These are phyloP conservation scores for Lepidium campestre DNA, from an alignment of 441 rosid species.

Conservation along the genomic window DNA sequence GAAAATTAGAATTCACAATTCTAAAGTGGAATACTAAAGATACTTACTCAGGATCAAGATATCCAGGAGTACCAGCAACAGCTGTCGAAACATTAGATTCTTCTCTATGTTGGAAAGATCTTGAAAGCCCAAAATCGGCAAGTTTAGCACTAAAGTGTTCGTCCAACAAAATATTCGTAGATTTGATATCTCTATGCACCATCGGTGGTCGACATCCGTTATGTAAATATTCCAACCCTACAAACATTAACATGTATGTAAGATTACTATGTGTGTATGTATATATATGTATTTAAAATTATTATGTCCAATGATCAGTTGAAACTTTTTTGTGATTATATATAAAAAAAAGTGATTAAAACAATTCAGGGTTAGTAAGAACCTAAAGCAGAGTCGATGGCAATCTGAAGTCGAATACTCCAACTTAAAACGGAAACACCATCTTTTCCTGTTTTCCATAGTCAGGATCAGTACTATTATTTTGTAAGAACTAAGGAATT, in stretches of 20 bases:
- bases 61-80: background rate
- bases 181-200: conserved; percentile 1
- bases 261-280: no score
- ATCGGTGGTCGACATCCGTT: background rate
- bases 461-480: background rate
- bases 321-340: no score
- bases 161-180: background rate
- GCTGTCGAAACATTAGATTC: background rate
- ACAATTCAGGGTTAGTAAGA: background rate
- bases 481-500: no score
- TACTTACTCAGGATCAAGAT: background rate
- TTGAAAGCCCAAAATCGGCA: background rate
- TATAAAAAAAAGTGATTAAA: no score
- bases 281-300: no score
- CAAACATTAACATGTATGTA: no score
- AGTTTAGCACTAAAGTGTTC: background rate
- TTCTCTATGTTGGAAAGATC: background rate
- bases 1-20: background rate
- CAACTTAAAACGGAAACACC: conserved; percentile 1
- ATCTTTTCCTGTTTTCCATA: background rate
- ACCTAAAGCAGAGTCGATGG: conserved; percentile 13
- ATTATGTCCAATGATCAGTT: no score
- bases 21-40: background rate
- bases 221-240: conserved; percentile 32
- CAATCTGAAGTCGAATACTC: background rate